phyloP scores from a whole-genome alignment of 2,329 filamentous ascomycete species.

The Sclerotinia spermophila region DNA sequence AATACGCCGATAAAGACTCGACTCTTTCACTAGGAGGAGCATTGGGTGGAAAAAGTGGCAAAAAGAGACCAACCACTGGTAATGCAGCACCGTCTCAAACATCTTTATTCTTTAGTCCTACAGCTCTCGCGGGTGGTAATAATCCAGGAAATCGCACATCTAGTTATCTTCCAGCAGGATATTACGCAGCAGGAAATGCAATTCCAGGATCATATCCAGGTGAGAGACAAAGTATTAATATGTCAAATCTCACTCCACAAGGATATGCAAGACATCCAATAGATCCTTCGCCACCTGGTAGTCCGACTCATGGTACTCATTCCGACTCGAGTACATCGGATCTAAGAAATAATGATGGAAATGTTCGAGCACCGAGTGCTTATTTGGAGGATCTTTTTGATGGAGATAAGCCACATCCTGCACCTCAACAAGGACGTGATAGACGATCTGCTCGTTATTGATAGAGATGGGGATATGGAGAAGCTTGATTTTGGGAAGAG shows the following conservation, averaged over 20 bases:
- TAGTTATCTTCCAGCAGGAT: conserved; percentile 82
- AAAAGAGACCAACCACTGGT: conserved; percentile 40
- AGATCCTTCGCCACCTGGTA: conserved; percentile 54
- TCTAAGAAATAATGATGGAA: conserved; percentile 54
- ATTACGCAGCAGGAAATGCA: conserved; percentile 68
- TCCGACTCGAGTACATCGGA: conserved; percentile 59
- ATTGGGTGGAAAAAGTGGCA: conserved; percentile 31
- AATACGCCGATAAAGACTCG: conserved; percentile 54
- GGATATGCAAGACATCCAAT: conserved; percentile 45
- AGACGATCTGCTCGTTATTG: not conserved
- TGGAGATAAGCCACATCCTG: conserved; percentile 37
- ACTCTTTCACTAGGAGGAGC: conserved; percentile 33
- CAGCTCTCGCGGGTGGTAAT: conserved; percentile 60
- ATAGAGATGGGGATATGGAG: not conserved
- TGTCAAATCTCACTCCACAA: conserved; percentile 54
- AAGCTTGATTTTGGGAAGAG: not conserved
- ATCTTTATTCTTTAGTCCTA: conserved; percentile 87
- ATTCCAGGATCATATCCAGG: conserved; percentile 36
- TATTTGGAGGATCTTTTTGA: conserved; percentile 89
- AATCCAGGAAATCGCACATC: conserved; percentile 63
- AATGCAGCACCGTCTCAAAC: conserved; percentile 26
- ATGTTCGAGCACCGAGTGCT: conserved; percentile 76
- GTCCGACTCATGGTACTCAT: conserved; percentile 44
- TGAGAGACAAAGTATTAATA: conserved; percentile 47
- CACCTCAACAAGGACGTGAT: conserved; percentile 6